phyloP scores from a whole-genome alignment of 306 rosid genomes.

The Fragaria iinumae region DNA sequence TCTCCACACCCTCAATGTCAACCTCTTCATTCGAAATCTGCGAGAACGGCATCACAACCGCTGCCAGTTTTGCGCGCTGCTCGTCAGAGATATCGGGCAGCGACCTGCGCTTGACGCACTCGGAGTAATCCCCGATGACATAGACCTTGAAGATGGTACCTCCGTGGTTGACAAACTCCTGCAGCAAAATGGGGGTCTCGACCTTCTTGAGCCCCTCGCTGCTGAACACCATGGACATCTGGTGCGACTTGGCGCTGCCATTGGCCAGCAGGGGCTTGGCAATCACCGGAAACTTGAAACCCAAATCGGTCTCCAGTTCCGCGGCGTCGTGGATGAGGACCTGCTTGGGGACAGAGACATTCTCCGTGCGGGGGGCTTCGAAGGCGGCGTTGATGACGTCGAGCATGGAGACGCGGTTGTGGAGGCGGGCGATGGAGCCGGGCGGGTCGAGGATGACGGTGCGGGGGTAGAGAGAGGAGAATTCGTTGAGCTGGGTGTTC shows the following conservation, averaged over 20 bases:
- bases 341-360: constrained; percentile 27
- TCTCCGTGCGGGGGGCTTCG: not conserved
- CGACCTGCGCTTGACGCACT: constrained; percentile 59
- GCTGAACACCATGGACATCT: constrained; percentile 46
- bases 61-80: constrained; percentile 13
- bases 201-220: constrained; percentile 31
- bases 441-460: constrained; percentile 32
- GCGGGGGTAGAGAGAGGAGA: constrained; percentile 8
- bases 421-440: constrained; percentile 29
- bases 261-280: constrained; percentile 29
- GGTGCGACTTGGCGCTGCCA: constrained; percentile 42
- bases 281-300: constrained; percentile 26
- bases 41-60: constrained; percentile 37
- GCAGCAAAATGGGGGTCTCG: constrained; percentile 44
- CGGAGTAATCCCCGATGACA: constrained; percentile 48
- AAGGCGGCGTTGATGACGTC: constrained; percentile 16
- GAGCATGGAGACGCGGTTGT: constrained; percentile 36
- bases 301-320: not conserved
- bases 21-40: constrained; percentile 41
- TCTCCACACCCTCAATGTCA: constrained; percentile 32
- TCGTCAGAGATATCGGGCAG: constrained; percentile 38
- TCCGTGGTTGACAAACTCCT: constrained; percentile 72
- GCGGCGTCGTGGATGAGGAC: not conserved
- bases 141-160: constrained; percentile 70
- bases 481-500: constrained; percentile 13